These are phyloP conservation scores for Plasmodium billcollinsi DNA, from an alignment of 169 alveolate species.

Conservation along the genomic window DNA sequence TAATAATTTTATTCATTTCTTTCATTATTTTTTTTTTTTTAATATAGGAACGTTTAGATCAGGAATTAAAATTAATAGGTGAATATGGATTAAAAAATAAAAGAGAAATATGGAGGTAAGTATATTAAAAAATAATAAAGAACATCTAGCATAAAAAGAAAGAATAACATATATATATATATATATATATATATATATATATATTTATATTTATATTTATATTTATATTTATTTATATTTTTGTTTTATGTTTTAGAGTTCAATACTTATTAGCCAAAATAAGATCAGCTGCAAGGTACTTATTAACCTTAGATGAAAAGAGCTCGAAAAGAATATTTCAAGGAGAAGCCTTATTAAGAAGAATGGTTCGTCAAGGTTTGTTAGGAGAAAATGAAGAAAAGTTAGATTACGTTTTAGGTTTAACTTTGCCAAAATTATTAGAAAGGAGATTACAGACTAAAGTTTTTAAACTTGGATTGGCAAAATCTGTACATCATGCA, in stretches of 20 bases:
- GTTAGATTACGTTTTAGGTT: conserved; percentile 99
- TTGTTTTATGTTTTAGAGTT: conserved; percentile 86
- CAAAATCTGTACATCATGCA: conserved; percentile 99
- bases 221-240: conserved; percentile 6
- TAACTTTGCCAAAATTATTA: conserved; percentile 97
- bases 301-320: conserved; percentile 97
- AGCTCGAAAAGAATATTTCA: conserved; percentile 97
- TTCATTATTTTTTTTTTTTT: neutral
- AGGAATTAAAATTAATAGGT: conserved; percentile 97
- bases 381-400: conserved; percentile 96
- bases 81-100: conserved; percentile 99
- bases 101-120: conserved; percentile 97
- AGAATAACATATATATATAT: too few relatives aligned
- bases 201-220: neutral
- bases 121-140: neutral
- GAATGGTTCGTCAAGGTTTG: conserved; percentile 99
- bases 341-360: conserved; percentile 98
- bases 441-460: conserved; percentile 99
- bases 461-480: conserved; percentile 97
- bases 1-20: too few relatives aligned
- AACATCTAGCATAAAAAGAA: too few relatives aligned
- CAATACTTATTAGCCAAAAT: conserved; percentile 98
- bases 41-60: conserved; percentile 94
- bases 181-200: too few relatives aligned
- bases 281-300: conserved; percentile 99